phyloP scores from a whole-genome alignment of 164 flowering plant genomes.

The Magnolia changhungtana region DNA sequence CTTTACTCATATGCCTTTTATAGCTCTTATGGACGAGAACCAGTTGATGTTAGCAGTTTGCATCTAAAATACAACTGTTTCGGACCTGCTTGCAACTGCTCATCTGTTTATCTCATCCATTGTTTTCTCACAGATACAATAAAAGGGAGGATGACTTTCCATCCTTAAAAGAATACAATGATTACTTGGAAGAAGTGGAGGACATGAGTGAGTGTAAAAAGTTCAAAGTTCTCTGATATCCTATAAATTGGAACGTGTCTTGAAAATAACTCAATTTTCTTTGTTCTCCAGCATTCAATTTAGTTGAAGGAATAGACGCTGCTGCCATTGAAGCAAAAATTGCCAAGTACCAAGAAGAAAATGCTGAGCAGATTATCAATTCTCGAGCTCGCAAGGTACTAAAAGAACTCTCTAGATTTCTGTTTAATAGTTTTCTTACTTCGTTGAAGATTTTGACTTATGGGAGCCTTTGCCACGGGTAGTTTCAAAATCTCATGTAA shows the following conservation, averaged over 20 bases:
- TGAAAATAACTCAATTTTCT: neutral
- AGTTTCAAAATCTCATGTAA: neutral
- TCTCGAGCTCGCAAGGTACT: conserved; percentile 81
- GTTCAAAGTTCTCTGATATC: conserved; percentile 1
- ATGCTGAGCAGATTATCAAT: conserved; percentile 82
- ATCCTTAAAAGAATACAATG: conserved; percentile 81
- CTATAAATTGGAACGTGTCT: neutral
- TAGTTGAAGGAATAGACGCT: conserved; percentile 75
- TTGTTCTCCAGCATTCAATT: conserved; percentile 44
- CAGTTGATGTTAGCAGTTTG: neutral
- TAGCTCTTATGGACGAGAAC: neutral
- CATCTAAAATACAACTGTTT: neutral
- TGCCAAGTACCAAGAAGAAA: conserved; percentile 72
- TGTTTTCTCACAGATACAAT: conserved; percentile 46
- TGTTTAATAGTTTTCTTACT: neutral
- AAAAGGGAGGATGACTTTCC: conserved; percentile 92
- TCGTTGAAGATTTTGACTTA: neutral
- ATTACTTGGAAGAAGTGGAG: conserved; percentile 95
- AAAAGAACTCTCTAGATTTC: neutral
- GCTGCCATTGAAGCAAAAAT: conserved; percentile 76
- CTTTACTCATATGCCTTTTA: neutral
- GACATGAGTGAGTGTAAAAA: conserved; percentile 77
- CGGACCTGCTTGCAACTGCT: neutral
- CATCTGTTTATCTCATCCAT: neutral
- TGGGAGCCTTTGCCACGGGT: neutral